Base-by-base conservation (phyloP, 176 grass and related monocot species). In the Saccharum spontaneum region DNA sequence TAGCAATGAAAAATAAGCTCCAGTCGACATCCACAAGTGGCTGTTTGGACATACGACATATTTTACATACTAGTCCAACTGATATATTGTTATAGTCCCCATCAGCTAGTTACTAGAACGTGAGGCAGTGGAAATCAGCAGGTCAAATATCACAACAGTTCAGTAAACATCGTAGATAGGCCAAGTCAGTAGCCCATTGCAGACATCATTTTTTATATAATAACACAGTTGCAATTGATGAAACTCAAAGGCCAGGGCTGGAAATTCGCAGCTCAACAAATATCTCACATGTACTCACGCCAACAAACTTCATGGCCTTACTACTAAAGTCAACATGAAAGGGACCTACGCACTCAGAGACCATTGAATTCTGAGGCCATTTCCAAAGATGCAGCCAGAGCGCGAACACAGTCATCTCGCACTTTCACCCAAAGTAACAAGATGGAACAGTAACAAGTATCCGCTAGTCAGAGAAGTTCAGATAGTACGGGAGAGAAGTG, bases 181-280 rank as follows among this genome's bases (percentile, higher is more conserved):
- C 75, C 48, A 90, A 75, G 33, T 43, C 46, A 75, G 28, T 40
- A 82, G 67, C 79, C 69, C 52, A 87, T 43, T 39, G 44, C n/a
- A 49, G 49, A 50, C 12, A 44, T 17, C 36, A 15, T 72, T 46
- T 62, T 40, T 4, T 52, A 18, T 73, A 23, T 5, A 14, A 52
- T 38, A 83, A 79, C 68, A 12, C 39, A 40, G 78, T 63, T 31
- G 48, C 69, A 70, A 84, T 75, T 13, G 67, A 34, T 69, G 69
- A 20, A 24, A 44, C 77, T 55, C 7, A 17, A 15, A 60, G 48
- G 31, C 49, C 31, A n/a, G 54, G 50, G 1, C 57, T 31, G 36
- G n/a, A 69, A 61, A 69, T 84, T 74, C 12, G 34, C 22, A 38
- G 45, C 44, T 39, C 10, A 78, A 83, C 24, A 63, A 75, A 75